Conservation (phyloP, 2,329 filamentous ascomycete species). For the Hyphodiscus sp. region DNA sequence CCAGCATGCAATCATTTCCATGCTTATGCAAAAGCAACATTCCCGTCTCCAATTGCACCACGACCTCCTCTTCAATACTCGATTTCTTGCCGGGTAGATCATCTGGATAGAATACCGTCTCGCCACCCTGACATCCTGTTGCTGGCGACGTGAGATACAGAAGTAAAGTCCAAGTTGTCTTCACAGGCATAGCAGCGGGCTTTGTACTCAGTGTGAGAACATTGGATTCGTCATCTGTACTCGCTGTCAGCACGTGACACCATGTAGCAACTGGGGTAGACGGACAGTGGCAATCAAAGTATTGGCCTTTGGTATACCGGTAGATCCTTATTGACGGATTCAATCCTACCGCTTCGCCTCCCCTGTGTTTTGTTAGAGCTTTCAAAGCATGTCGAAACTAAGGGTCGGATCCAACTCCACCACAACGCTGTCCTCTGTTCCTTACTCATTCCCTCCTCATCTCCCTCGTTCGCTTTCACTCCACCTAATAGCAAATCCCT, state of each 20-base stretch:
- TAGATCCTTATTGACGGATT: conserved; percentile 89
- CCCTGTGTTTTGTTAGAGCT: conserved; percentile 50
- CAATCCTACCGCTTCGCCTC: conserved; percentile 73
- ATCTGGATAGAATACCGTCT: conserved; percentile 86
- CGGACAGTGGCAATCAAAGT: conserved; percentile 88
- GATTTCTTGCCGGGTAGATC: conserved; percentile 41
- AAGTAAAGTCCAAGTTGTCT: conserved; percentile 86
- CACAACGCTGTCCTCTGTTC: conserved; percentile 26
- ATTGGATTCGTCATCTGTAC: conserved; percentile 79
- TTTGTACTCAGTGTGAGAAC: conserved; percentile 51
- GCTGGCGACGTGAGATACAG: conserved; percentile 74
- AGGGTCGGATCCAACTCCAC: conserved; percentile 12
- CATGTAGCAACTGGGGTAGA: conserved; percentile 20
- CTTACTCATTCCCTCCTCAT: conserved; percentile 17
- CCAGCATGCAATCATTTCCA: conserved; percentile 78
- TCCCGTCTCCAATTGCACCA: conserved; percentile 72
- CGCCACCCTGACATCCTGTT: conserved; percentile 74
- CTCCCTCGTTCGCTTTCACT: conserved; percentile 10
- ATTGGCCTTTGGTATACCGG: conserved; percentile 78
- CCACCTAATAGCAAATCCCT: conserved; percentile 40
- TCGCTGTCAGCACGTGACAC: neutral
- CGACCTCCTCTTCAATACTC: conserved; percentile 53
- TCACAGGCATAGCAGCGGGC: conserved; percentile 41
- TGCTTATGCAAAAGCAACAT: conserved; percentile 84
- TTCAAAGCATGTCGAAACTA: conserved; percentile 6